Evolutionary conservation across 1,284 basidiomycete species (phyloP).

Genomic region (Meira nashicola): DNA sequence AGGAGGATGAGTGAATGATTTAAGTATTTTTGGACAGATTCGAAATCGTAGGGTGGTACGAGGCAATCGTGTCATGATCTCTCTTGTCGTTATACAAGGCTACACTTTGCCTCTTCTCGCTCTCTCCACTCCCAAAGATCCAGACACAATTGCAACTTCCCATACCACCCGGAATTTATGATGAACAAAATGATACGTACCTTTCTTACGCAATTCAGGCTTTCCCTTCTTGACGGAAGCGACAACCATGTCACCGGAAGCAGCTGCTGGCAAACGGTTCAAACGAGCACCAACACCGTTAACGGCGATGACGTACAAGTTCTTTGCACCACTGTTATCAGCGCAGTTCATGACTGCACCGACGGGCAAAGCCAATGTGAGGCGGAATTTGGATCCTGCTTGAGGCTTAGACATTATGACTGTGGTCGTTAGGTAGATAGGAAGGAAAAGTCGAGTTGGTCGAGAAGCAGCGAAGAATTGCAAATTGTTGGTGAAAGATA

Average conservation of each 20-base stretch:
- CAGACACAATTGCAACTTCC: background rate
- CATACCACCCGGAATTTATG: background rate
- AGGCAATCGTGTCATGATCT: background rate
- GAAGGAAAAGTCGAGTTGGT: too few species aligned
- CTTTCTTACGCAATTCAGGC: constrained; percentile 99
- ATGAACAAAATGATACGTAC: constrained; percentile 59
- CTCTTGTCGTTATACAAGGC: background rate
- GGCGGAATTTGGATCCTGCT: constrained; percentile 91
- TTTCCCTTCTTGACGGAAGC: constrained; percentile 99
- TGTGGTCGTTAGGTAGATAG: background rate
- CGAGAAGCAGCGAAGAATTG: too few species aligned
- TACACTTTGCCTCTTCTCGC: background rate
- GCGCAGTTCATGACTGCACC: constrained; percentile 99
- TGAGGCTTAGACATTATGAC: constrained; percentile 51
- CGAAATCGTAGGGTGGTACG: background rate
- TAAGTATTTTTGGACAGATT: background rate
- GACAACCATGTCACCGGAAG: constrained; percentile 98
- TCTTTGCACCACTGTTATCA: constrained; percentile 99
- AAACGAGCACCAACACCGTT: constrained; percentile 90
- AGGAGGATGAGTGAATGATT: background rate
- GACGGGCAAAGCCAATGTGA: constrained; percentile 72
- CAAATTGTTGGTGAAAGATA: too few species aligned
- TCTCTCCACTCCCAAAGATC: background rate
- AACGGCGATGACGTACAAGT: constrained; percentile 82
- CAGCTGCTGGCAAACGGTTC: constrained; percentile 94